Evolutionary conservation across 805 yeast species (phyloP).

Genomic region (Saturnispora silvae): DNA sequence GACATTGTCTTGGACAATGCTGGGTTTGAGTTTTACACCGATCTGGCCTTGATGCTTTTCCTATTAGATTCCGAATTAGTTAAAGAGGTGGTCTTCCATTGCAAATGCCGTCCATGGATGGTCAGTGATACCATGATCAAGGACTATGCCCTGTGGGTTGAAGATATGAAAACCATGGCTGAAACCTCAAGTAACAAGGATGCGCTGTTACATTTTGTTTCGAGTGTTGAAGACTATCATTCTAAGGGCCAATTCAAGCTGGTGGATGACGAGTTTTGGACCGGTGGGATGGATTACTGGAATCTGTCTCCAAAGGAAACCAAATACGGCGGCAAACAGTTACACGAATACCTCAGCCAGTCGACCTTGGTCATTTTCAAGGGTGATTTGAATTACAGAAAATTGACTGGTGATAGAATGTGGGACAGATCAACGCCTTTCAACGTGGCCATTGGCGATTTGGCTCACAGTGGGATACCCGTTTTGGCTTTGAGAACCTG

Average conservation of each 20-base stretch:
- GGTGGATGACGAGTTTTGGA: conserved; percentile 75
- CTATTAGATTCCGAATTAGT: conserved; percentile 62
- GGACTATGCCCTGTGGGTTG: conserved; percentile 54
- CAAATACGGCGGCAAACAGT: conserved; percentile 45
- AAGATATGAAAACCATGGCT: conserved; percentile 47
- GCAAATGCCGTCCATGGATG: conserved; percentile 93
- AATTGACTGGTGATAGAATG: conserved; percentile 78
- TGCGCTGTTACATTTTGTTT: conserved; percentile 39
- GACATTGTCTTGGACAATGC: conserved; percentile 88
- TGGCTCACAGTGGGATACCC: conserved; percentile 53
- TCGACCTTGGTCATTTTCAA: conserved; percentile 74
- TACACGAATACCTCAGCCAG: conserved; percentile 49
- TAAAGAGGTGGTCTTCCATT: conserved; percentile 62
- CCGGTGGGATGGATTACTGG: conserved; percentile 69
- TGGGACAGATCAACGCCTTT: conserved; percentile 85
- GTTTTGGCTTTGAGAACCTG: conserved; percentile 79
- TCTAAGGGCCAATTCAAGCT: conserved; percentile 38
- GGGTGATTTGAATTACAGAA: conserved; percentile 95
- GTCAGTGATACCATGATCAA: conserved; percentile 89
- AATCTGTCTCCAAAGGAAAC: conserved; percentile 42
- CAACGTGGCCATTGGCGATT: conserved; percentile 52
- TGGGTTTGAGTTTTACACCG: conserved; percentile 93
- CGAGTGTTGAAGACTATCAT: conserved; percentile 34
- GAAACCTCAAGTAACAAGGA: conserved; percentile 29
- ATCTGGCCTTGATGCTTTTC: conserved; percentile 54